Base-by-base conservation (phyloP, 805 yeast species). In the Candida sonorensis region DNA sequence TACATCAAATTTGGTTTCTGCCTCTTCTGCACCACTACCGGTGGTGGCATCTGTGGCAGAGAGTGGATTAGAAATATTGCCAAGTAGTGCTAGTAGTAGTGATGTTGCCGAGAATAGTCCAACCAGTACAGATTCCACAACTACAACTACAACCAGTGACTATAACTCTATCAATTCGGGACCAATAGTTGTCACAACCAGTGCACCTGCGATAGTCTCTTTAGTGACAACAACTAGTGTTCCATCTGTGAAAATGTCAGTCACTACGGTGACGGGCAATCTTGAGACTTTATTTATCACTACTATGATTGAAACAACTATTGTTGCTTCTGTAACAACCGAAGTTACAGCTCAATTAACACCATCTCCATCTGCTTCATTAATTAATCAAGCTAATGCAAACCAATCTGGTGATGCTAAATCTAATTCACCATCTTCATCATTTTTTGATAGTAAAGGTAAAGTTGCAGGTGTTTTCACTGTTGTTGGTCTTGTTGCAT, bases 381-480 rank as follows among this genome's bases (percentile, higher is more conserved):
- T 48, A 15, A 15, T 9, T 11, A 9, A 36, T 41, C 4, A 17
- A 21, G 31, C n/a, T 29, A 46, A 20, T 25, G 31, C 20, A 18
- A 18, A 6, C 9, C 14, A 34, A 3, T n/a, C n/a, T n/a, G 22
- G 10, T 10, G 24, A 28, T 7, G 46, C 46, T 8, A 48, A 46
- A 23, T 23, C 26, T 7, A 24, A 14, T 18, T 17, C 23, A 12
- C 5, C 11, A 7, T 6, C 10, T 15, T 3, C 10, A 13, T 61
- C 77, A 3, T 85, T 80, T 50, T 85, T 81, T 66, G 65, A 68
- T 36, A 62, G 74, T 29, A 73, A 72, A 28, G 94, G 90, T 0
- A 81, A 80, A 50, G 92, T 85, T 1, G 94, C 88, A 0, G 95
- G 94, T 3, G 81, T 86, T 0, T 85, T 85, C 57, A 75, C 81